Evolutionary conservation across 345 rosid species (phyloP), one percentile per base, ranked within the genome.

Genomic region (Laguncularia racemosa): DNA sequence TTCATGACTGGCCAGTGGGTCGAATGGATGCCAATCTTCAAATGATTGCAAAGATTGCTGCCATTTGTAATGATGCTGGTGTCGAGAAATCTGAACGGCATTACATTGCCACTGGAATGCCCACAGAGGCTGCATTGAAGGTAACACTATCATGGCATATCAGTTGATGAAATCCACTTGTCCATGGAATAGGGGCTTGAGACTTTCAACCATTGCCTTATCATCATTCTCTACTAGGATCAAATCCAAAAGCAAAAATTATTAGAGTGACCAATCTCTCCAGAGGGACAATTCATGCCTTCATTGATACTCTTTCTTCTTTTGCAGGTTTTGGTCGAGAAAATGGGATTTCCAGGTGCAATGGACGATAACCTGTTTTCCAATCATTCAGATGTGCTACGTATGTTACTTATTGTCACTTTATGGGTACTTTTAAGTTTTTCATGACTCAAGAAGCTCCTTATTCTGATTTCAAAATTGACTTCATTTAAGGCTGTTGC

Each of bases 61-160:
- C 99, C 46, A 61, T 93, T 51, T 93, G 97, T 76, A 93, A 93
- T 45, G 96, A 93, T 67, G 89, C 96, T 52, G 73, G 60, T 46
- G 80, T 93, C n/a, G 89, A 84, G 75, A 62, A 75, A 63, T 65
- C 96, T 61, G 96, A 83, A 52, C 50, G 57, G 48, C 89, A 87
- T 60, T 93, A 67, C 74, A 67, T 87, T 21, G 71, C 92, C 28
- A 78, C 49, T 58, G 96, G 99, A 46, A 68, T 86, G 78, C 89
- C 99, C 46, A 93, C 97, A 45, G 99, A 89, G 66, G 99, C 99
- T 65, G 99, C 99, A n/a, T 65, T 93, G 59, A 93, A 93, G 92
- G 99, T 93, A 53, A 75, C 5, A 33, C 40, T 33, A 7, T 33
- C 11, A 33, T 33, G 40, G 40, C 40, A 33, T 33, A 33, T 9